Conservation (phyloP, 2,329 filamentous ascomycete genomes). For the Cordyceps tenuipes region DNA sequence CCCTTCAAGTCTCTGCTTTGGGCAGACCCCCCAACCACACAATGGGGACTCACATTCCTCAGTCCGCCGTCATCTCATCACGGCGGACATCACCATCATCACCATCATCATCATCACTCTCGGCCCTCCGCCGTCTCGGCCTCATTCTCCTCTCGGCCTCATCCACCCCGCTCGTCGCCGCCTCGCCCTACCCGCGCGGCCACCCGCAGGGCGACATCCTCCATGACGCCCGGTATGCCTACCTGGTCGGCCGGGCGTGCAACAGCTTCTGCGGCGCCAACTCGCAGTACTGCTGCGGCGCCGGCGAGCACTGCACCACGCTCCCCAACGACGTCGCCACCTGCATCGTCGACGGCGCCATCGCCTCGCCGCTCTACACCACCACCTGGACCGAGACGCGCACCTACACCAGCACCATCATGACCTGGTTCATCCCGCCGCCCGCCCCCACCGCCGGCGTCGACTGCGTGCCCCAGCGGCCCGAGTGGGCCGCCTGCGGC, state of each 20-base stretch:
- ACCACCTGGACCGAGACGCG: constrained; percentile 54
- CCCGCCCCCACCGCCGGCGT: constrained; percentile 35
- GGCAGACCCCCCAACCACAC: neutral
- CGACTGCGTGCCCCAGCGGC: constrained; percentile 42
- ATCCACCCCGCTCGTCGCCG: constrained; percentile 20
- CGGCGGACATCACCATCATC: constrained; percentile 6
- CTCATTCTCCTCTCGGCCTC: constrained; percentile 32
- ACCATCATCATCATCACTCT: neutral
- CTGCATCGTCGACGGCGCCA: constrained; percentile 32
- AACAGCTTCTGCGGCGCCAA: constrained; percentile 45
- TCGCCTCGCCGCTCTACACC: constrained; percentile 33
- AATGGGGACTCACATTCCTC: constrained; percentile 11
- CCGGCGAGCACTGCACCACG: constrained; percentile 44
- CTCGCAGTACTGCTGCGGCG: constrained; percentile 47
- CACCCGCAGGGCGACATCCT: constrained; percentile 37
- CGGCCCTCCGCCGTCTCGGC: neutral
- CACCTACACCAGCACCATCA: constrained; percentile 52
- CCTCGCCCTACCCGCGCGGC: constrained; percentile 44
- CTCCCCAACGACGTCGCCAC: constrained; percentile 38
- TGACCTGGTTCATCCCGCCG: constrained; percentile 38
- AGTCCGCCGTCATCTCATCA: neutral
- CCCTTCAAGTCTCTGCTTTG: neutral
- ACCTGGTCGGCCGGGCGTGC: constrained; percentile 42
- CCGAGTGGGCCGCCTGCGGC: constrained; percentile 55
- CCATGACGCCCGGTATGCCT: constrained; percentile 41